A percentile compares a stretch with the other conserved stretches of the same genome.
phyloP scores from a whole-genome alignment of 1,284 basidiomycete species.

The Rhodotorula mucilaginosa region DNA sequence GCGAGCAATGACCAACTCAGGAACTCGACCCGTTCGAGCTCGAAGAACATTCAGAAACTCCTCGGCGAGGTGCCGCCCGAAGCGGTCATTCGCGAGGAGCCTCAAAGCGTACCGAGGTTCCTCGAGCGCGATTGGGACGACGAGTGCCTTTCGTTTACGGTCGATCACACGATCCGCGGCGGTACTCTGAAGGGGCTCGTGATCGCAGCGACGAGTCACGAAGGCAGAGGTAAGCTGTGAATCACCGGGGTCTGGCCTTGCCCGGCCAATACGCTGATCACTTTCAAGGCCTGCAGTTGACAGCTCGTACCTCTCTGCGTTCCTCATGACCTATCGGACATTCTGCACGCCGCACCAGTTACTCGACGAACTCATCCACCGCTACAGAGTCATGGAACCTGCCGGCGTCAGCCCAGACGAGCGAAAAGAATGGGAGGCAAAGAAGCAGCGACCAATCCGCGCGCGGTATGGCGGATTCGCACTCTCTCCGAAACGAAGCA shows the following conservation, averaged over 20 bases:
- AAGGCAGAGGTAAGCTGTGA: constrained; percentile 48
- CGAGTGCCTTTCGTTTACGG: constrained; percentile 79
- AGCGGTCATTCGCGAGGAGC: constrained; percentile 1
- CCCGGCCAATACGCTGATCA: constrained; percentile 6
- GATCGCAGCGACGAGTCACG: constrained; percentile 86
- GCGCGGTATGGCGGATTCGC: constrained; percentile 62
- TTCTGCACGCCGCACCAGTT: constrained; percentile 84
- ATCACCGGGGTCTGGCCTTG: not conserved
- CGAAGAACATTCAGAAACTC: constrained; percentile 66
- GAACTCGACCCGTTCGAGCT: constrained; percentile 20
- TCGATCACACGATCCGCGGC: constrained; percentile 72
- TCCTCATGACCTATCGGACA: constrained; percentile 95
- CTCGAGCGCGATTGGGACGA: constrained; percentile 74
- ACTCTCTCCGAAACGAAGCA: not conserved
- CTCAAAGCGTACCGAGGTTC: constrained; percentile 41
- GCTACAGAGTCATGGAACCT: constrained; percentile 79
- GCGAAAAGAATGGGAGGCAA: constrained; percentile 74
- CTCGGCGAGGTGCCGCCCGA: constrained; percentile 57
- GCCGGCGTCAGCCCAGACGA: constrained; percentile 65
- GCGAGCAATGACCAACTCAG: not conserved
- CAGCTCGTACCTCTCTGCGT: constrained; percentile 80
- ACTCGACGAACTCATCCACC: constrained; percentile 76
- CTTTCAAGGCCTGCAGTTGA: constrained; percentile 52
- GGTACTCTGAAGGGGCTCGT: constrained; percentile 83
- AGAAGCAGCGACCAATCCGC: constrained; percentile 86